Percentiles rank a stretch among this genome's conserved stretches.
phyloP scores from a whole-genome alignment of 2,329 filamentous ascomycete species.

The Knoxdaviesia proteae region DNA sequence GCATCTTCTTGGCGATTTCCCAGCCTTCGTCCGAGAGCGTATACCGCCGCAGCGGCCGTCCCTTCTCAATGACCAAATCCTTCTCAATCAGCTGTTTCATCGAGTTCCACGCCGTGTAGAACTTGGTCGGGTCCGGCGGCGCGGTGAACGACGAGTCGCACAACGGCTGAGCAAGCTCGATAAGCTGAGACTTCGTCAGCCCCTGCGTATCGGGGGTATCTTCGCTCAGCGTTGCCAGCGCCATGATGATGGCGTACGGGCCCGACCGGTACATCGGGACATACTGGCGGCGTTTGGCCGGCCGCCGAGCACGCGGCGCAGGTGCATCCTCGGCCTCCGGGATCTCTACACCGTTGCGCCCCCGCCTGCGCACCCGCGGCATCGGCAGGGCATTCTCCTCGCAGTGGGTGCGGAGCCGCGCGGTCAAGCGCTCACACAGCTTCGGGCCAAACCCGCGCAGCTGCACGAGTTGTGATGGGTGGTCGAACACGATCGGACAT shows the following conservation, averaged over 20 bases:
- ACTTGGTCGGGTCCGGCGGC: constrained; percentile 44
- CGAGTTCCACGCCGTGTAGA: constrained; percentile 65
- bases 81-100: constrained; percentile 59
- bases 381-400: constrained; percentile 44
- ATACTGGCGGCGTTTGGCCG: constrained; percentile 41
- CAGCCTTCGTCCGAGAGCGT: constrained; percentile 57
- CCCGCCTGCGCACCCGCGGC: constrained; percentile 27
- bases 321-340: constrained; percentile 9
- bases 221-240: constrained; percentile 37
- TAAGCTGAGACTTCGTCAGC: constrained; percentile 46
- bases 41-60: constrained; percentile 47
- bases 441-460: constrained; percentile 57
- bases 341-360: constrained; percentile 19
- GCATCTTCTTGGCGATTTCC: constrained; percentile 49
- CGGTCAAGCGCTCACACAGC: constrained; percentile 47
- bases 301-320: constrained; percentile 30
- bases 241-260: constrained; percentile 50
- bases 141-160: constrained; percentile 55
- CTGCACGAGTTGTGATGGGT: constrained; percentile 52
- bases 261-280: constrained; percentile 55
- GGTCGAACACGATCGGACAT: constrained; percentile 48
- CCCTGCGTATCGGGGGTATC: constrained; percentile 23
- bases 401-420: constrained; percentile 38
- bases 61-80: constrained; percentile 51
- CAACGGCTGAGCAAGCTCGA: constrained; percentile 47